Base-by-base conservation (phyloP, 805 yeast genomes). In the Yarrowia bubula region DNA sequence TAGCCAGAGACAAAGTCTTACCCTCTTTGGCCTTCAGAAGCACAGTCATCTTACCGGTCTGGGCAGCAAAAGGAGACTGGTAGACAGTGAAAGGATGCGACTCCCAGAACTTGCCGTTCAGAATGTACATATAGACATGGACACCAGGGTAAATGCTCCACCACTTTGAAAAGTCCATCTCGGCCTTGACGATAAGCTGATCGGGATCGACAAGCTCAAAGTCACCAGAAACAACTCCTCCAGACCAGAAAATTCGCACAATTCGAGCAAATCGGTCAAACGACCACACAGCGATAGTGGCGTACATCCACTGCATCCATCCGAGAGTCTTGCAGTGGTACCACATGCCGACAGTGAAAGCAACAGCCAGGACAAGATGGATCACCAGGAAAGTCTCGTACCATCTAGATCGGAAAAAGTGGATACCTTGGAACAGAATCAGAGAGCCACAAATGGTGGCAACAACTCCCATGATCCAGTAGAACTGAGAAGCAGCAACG, bases 21-120 rank as follows among this genome's bases (percentile, higher is more conserved):
- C 63, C 63, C 17, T 57, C 63, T 33, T 57, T 57, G 32, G 63
- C 63, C 41, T 57, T 57, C 42, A 57, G 63, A 11, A 57, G 50
- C 4, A 57, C 42, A 7, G 63, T 57, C 48, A 57, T 42, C 50
- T 57, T 43, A 1, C 50, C 63, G 10, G 39, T 42, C 42, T 57
- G 18, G 3, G 31, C 48, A 6, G 62, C 62, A 13, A 38, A 42
- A 0, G 68, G 68, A 11, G 68, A 55, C 33, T 65, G 58, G 33
- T 65, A 63, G 13, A 75, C 63, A 4, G 92, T 86, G 75, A 89
- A 88, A 4, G 93, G 93, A 73, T 88, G 92, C 2, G 88, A 84
- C 73, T 88, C 90, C 86, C 87, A 86, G 74, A 86, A 85, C 46
- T 80, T 75, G 18, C 82, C 78, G 47, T 82, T 76, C 66, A 86